Conservation (phyloP, 2,329 filamentous ascomycete species). For the Cladosporium sp. region DNA sequence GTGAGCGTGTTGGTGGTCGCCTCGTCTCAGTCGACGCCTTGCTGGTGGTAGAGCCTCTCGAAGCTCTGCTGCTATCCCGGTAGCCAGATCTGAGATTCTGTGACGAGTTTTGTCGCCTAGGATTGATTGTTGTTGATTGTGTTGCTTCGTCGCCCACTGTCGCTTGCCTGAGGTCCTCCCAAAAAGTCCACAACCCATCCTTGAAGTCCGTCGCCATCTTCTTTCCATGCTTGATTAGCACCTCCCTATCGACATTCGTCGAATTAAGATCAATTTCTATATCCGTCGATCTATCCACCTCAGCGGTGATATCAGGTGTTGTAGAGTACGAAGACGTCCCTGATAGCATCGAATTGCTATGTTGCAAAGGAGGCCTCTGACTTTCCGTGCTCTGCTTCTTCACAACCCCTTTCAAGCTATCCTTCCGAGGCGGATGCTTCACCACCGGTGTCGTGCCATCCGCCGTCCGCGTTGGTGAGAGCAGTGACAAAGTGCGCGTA, state of each 20-base stretch:
- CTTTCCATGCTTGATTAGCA: conserved; percentile 57
- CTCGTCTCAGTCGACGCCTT: conserved; percentile 17
- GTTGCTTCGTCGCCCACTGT: conserved; percentile 92
- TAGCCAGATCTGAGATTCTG: conserved; percentile 18
- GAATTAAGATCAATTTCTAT: conserved; percentile 28
- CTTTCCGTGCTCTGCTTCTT: conserved; percentile 15
- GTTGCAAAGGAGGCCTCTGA: background rate
- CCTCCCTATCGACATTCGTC: conserved; percentile 45
- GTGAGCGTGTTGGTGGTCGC: conserved; percentile 14
- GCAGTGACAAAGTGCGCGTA: conserved; percentile 68
- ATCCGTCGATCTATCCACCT: conserved; percentile 22
- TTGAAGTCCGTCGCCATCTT: conserved; percentile 87
- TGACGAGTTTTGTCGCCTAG: conserved; percentile 23
- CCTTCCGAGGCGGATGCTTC: conserved; percentile 21
- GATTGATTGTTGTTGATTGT: conserved; percentile 46
- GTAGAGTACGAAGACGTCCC: conserved; percentile 15
- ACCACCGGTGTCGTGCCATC: background rate
- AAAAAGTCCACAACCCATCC: conserved; percentile 86
- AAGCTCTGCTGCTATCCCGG: conserved; percentile 9
- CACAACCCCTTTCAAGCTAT: conserved; percentile 17
- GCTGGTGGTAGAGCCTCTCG: conserved; percentile 17
- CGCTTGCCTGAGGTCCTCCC: conserved; percentile 91
- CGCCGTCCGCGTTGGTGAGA: conserved; percentile 57
- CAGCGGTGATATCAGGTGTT: conserved; percentile 22
- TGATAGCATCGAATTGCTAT: conserved; percentile 12